Conservation (phyloP, 2,329 filamentous ascomycete species). For the Pseudogymnoascus sp. region DNA sequence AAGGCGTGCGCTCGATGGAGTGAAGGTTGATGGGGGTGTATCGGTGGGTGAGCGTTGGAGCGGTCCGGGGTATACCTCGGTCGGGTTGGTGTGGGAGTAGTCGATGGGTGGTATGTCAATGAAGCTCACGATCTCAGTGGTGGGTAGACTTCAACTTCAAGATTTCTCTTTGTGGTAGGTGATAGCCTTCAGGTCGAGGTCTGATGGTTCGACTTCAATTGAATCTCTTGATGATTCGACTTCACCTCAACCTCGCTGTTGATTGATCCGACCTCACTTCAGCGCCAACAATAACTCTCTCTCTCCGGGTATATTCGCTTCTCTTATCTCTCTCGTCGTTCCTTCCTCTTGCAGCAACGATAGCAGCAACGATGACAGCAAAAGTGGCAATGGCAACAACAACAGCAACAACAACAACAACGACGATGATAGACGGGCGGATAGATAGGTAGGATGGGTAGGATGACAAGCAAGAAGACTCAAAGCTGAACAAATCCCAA, state of each 20-base stretch:
- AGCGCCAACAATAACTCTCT: neutral
- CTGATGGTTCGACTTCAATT: neutral
- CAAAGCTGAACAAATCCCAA: too few species aligned
- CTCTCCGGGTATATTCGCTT: neutral
- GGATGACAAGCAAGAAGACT: neutral
- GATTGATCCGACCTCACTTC: neutral
- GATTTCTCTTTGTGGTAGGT: neutral
- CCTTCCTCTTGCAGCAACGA: neutral
- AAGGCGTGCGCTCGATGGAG: neutral
- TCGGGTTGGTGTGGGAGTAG: neutral
- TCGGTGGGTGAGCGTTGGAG: neutral
- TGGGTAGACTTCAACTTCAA: neutral
- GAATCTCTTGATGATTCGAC: too few species aligned
- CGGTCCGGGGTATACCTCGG: neutral
- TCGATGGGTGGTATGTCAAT: neutral
- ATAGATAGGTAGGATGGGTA: too few species aligned
- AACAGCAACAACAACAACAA: neutral
- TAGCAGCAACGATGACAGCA: neutral
- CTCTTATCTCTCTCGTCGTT: neutral
- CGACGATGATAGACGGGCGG: neutral
- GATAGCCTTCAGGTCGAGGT: neutral
- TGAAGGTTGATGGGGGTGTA: neutral
- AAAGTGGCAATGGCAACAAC: neutral
- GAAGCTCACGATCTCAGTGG: neutral
- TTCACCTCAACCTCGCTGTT: neutral